Percentiles rank a stretch among this genome's conserved stretches.
These are phyloP conservation scores for Astrothelium subdiscretum DNA, from an alignment of 495 filamentous ascomycete genomes.

Conservation along the genomic window DNA sequence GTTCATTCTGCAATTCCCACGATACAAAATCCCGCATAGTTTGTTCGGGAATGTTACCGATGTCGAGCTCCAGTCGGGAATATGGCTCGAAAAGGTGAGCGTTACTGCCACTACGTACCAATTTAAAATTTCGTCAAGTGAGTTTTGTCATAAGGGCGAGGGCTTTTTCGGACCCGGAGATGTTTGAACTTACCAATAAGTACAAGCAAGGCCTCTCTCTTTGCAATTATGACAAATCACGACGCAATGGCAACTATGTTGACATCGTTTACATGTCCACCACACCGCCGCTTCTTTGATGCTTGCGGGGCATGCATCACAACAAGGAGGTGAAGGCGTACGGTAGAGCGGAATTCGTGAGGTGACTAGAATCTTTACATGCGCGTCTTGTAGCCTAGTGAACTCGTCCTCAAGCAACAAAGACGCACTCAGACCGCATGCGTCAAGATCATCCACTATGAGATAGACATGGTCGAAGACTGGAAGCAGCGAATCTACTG, in stretches of 20 bases:
- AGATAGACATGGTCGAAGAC: background rate
- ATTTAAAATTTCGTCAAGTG: background rate
- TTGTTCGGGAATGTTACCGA: background rate
- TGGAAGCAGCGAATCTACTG: background rate
- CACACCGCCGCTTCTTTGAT: background rate
- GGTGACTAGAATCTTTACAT: background rate
- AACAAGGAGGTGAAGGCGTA: background rate
- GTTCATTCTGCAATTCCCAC: background rate
- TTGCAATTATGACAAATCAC: background rate
- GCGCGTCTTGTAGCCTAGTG: background rate
- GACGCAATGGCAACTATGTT: background rate
- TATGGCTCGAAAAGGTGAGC: background rate
- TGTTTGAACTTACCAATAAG: background rate
- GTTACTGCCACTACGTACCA: background rate
- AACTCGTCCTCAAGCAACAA: background rate
- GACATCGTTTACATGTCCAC: background rate
- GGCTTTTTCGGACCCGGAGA: too few relatives aligned
- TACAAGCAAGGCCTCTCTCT: background rate
- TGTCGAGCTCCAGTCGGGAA: background rate
- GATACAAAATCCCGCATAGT: background rate
- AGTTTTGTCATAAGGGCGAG: too few relatives aligned
- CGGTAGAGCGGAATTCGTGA: background rate
- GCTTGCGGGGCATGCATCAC: background rate
- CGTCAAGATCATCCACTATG: background rate
- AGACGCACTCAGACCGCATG: background rate